Evolutionary conservation across 352 stramenopile genomes (phyloP).

Genomic region (Pythium dissimile): DNA sequence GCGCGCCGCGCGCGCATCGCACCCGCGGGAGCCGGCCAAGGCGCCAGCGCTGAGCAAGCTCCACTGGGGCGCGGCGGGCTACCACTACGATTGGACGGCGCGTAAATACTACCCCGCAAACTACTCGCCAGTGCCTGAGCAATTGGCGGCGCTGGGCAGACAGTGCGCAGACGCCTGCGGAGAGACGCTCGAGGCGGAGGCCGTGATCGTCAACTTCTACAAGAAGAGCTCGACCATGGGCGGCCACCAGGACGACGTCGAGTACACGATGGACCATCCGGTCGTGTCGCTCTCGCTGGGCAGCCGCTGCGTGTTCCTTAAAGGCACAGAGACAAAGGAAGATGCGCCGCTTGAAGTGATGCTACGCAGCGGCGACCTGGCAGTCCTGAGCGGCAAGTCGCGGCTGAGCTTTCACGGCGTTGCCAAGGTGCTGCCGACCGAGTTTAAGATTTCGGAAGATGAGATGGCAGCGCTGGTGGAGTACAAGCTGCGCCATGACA

Average conservation of each 20-base stretch:
- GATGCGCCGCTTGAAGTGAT: conserved; percentile 55
- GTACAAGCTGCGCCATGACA: neutral
- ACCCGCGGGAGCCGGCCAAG: conserved; percentile 35
- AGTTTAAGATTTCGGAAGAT: conserved; percentile 28
- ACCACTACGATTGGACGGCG: conserved; percentile 82
- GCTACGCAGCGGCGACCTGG: conserved; percentile 68
- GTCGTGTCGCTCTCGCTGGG: conserved; percentile 79
- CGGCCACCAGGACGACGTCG: conserved; percentile 80
- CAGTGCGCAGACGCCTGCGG: conserved; percentile 47
- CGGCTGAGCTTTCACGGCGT: conserved; percentile 73
- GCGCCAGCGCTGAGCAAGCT: conserved; percentile 53
- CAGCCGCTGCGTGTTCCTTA: conserved; percentile 71
- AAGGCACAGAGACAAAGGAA: conserved; percentile 61
- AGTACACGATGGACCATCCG: conserved; percentile 79
- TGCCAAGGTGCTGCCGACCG: conserved; percentile 49
- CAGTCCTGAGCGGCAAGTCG: conserved; percentile 55
- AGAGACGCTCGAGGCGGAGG: conserved; percentile 51
- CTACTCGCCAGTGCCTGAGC: conserved; percentile 47
- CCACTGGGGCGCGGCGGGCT: conserved; percentile 66
- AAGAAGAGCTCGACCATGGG: conserved; percentile 75
- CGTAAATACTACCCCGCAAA: conserved; percentile 59
- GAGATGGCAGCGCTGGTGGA: conserved; percentile 27
- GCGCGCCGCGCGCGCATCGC: conserved; percentile 35
- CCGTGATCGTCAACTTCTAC: conserved; percentile 85
- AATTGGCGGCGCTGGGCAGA: conserved; percentile 39